Percentiles rank a stretch among this genome's conserved stretches.
phyloP scores from a whole-genome alignment of 768 basidiomycete species.

The Boletus huronensis region DNA sequence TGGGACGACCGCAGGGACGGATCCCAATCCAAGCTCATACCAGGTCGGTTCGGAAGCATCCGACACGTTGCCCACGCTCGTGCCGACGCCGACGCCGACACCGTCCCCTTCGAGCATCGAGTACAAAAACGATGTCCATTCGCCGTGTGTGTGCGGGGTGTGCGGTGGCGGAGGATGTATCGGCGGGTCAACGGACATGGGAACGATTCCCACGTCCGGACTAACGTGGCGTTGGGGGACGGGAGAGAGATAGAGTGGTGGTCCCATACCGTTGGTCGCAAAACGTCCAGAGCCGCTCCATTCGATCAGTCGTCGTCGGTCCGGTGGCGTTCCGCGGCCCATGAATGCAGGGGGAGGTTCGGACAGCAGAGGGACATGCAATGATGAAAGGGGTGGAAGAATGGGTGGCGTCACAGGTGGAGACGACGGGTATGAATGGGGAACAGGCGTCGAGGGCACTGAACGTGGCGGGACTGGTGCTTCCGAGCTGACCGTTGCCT shows the following conservation, averaged over 20 bases:
- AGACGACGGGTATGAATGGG: conserved; percentile 4
- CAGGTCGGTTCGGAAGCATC: conserved; percentile 19
- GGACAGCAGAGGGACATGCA: conserved; percentile 32
- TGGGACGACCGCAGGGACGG: conserved; percentile 13
- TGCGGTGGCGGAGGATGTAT: conserved; percentile 3
- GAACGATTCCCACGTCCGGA: conserved; percentile 15
- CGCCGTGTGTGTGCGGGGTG: conserved; percentile 17
- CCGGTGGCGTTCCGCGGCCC: conserved; percentile 34
- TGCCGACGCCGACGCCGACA: conserved; percentile 11
- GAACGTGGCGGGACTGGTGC: neutral
- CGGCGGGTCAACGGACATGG: conserved; percentile 21
- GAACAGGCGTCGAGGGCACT: neutral
- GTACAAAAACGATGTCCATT: conserved; percentile 34
- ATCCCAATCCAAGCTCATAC: conserved; percentile 29
- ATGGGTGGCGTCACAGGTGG: conserved; percentile 3
- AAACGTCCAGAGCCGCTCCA: conserved; percentile 27
- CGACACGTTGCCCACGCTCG: neutral
- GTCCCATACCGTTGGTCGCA: conserved; percentile 19
- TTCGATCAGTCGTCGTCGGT: conserved; percentile 27
- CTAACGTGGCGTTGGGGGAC: conserved; percentile 19
- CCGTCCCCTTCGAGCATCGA: conserved; percentile 34
- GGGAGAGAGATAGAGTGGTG: conserved; percentile 25
- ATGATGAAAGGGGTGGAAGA: conserved; percentile 27
- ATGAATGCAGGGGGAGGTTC: conserved; percentile 34
- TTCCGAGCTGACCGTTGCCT: neutral